Conservation (phyloP, 73 alveolate genomes). For the Blepharisma japonicum region DNA sequence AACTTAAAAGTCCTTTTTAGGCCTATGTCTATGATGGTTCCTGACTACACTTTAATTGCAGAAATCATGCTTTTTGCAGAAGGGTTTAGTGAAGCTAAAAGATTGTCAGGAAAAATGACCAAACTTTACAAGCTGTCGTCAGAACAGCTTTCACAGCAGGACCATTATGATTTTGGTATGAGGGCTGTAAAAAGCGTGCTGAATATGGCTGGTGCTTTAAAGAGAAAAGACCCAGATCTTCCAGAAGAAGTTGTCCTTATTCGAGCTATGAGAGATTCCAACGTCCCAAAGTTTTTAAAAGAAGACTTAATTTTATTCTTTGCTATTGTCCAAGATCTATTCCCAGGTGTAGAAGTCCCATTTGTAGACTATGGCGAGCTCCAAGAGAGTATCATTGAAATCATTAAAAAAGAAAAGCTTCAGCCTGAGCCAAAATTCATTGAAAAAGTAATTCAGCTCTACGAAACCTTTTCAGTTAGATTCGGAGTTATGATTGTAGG, state of each 20-base stretch:
- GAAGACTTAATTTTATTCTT: constrained; percentile 97
- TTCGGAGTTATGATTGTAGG: constrained; percentile 99
- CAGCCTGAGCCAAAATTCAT: constrained; percentile 70
- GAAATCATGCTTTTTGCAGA: constrained; percentile 99
- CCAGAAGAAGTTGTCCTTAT: constrained; percentile 98
- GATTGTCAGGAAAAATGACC: constrained; percentile 94
- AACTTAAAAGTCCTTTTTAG: constrained; percentile 96
- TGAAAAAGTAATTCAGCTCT: constrained; percentile 90
- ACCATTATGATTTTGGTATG: constrained; percentile 99
- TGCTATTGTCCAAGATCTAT: constrained; percentile 95
- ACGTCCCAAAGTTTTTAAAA: constrained; percentile 96
- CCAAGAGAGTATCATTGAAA: constrained; percentile 70
- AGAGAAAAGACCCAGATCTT: constrained; percentile 91
- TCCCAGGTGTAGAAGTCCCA: constrained; percentile 92
- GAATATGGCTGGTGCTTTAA: constrained; percentile 99
- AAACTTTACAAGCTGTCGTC: constrained; percentile 71
- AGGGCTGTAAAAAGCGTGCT: constrained; percentile 98
- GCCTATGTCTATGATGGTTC: constrained; percentile 99
- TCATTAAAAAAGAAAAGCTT: constrained; percentile 54
- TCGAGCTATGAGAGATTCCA: constrained; percentile 99
- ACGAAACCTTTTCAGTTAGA: constrained; percentile 97
- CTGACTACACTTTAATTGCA: constrained; percentile 99
- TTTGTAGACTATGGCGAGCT: constrained; percentile 94
- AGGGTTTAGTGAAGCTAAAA: constrained; percentile 98
- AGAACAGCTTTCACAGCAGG: constrained; percentile 94